A percentile compares a stretch with the other conserved stretches of the same genome.
Evolutionary conservation across 2,329 filamentous ascomycete species (phyloP).

Genomic region (Pseudogymnoascus sp.): DNA sequence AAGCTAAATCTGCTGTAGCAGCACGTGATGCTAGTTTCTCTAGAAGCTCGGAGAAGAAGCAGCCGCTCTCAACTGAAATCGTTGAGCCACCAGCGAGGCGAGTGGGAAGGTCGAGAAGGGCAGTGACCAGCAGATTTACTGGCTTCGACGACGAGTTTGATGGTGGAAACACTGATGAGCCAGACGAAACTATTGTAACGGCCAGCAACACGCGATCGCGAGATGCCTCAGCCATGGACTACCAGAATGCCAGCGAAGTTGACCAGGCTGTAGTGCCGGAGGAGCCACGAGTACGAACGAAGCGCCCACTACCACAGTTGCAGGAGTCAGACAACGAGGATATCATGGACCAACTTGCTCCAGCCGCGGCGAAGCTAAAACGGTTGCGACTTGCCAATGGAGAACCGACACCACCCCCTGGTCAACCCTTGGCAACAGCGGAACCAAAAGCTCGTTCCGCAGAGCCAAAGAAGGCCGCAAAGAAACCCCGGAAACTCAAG

Average conservation of each 20-base stretch:
- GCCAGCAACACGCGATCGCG: constrained; percentile 13
- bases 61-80: background rate
- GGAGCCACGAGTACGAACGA: constrained; percentile 21
- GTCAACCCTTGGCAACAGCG: constrained; percentile 15
- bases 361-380: constrained; percentile 70
- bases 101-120: constrained; percentile 32
- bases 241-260: background rate
- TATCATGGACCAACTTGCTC: constrained; percentile 64
- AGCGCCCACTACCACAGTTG: constrained; percentile 36
- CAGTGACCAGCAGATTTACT: constrained; percentile 55
- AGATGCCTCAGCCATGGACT: background rate
- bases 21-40: background rate
- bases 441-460: constrained; percentile 12
- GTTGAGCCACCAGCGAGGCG: background rate
- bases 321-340: constrained; percentile 32
- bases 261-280: background rate
- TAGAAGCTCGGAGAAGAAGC: constrained; percentile 14
- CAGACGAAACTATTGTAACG: constrained; percentile 13
- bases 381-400: constrained; percentile 14
- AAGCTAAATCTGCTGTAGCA: background rate
- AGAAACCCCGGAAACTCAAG: constrained; percentile 33
- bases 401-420: constrained; percentile 22
- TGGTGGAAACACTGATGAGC: constrained; percentile 20
- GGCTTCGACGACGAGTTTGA: constrained; percentile 60
- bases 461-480: constrained; percentile 23